Evolutionary conservation across 768 basidiomycete species (phyloP), one percentile per base, ranked within the genome.

Genomic region (Tricholoma sp.): DNA sequence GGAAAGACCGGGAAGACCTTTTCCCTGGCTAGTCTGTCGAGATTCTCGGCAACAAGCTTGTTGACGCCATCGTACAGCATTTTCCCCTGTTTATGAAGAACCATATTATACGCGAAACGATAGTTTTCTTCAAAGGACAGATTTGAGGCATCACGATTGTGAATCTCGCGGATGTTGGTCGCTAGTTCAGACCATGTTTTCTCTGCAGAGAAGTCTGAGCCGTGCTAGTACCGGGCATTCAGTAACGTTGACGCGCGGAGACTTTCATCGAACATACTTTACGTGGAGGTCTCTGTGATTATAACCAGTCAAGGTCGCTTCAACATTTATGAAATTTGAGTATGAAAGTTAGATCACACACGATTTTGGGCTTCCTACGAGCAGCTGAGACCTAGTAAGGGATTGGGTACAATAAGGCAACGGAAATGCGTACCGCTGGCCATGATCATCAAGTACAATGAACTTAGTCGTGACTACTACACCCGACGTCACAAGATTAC

Each of bases 111-210:
- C 29, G 62, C 64, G 39, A 63, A 63, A 32, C 64, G 57, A 53
- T 65, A 65, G 49, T 65, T 65, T 51, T 65, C 64, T 57, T 65
- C 92, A 63, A 89, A 95, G 19, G 88, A 90, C 32, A 99, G 82
- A 64, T 85, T 87, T 50, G 85, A 83, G 3, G 94, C 92, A 70
- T 96, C 93, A 72, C 96, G 92, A 63, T 91, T 88, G 69, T 96
- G 93, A 52, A 99, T 98, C 77, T 96, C 93, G 57, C 84, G 80
- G 63, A 99, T 95, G 61, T 98, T 97, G 59, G 79, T 76, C 10
- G 91, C 79, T 11, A 99, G 77, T 61, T 83, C 83, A 5, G 78
- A 68, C 92, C 94, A 97, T 43, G 88, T 94, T 62, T 90, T 86
- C 43, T 92, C 86, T 24, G 86, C 79, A n/a, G 89, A 84, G 49